Evolutionary conservation across 2,329 filamentous ascomycete genomes (phyloP), one percentile per base, ranked within the genome.

Genomic region (Ophiostoma quercus): DNA sequence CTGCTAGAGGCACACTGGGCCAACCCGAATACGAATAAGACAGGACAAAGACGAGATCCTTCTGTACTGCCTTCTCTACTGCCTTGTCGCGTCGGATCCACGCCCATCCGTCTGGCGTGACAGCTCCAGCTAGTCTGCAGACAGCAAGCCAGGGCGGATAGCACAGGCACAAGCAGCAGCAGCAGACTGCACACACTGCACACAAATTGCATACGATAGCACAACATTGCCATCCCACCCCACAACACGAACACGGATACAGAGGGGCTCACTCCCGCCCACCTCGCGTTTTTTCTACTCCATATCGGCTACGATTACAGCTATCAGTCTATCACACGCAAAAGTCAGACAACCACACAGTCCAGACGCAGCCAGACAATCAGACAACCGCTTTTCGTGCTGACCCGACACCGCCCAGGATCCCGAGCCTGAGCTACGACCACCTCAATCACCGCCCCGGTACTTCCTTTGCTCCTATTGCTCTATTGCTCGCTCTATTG

Each of bases 71-170:
- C 25, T 29, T 47, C 43, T n/a, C 19, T 47, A 47, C 43, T 47
- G 43, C 7, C 25, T 62, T 65, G 19, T 25, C 7, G 41, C 47
- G 41, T 67, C 69, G 69, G 69, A 71, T 68, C 62, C 47, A 66
- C 9, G 69, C 47, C 47, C 29, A 47, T 68, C 69, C 69, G 69
- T 32, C 51, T 71, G 69, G 69, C 69, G 69, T 71, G 70, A 71
- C 34, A 63, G 60, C 32, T 63, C 57, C 14, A 34, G 22, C 39
- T 41, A 41, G 39, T 41, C 39, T 41, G 3, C 39, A 39, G 39
- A 41, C 39, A 14, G 39, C 39, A 9, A 41, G 3, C n/a, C 29
- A 37, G 51, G 29, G 37, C 47, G 41, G 34, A 9, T 12, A 47
- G 43, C 16, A 37, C 34, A n/a, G 16, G 29, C 4, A 39, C 34